Evolutionary conservation across 306 rosid genomes (phyloP), one percentile per base, ranked within the genome.

Genomic region (Lathyrus sativus): DNA sequence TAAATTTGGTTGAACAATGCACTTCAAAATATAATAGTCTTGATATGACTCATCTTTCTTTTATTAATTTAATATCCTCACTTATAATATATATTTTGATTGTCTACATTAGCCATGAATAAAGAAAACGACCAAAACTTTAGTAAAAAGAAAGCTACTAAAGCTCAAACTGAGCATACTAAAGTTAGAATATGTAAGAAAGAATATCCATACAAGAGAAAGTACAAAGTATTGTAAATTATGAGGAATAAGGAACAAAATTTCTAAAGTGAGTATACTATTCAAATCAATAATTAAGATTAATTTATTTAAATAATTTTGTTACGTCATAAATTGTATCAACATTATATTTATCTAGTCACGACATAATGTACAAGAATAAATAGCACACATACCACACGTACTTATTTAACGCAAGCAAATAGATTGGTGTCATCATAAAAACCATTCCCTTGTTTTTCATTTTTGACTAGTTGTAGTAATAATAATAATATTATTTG

Each of bases 141-240:
- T 55, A 15, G 18, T 12, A 56, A 56, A 59, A 71, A 68, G 70
- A 65, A 28, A 57, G 31, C 19, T 15, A 39, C 69, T 26, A 65
- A 64, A 71, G 77, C 51, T 59, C 9, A 70, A 65, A 43, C 57
- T 5, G 19, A 67, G 67, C 67, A 68, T 53, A 3, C 46, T 54
- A 37, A 51, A 71, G 74, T 58, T 19, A 18, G 28, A 68, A 62
- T 46, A 62, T 45, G 58, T n/a, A 11, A 24, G 31, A 49, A 37
- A 65, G 76, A 65, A 65, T 53, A 65, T 65, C 41, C 66, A 70
- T 18, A 54, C 37, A 28, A 45, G 5, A 72, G 14, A 65, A 65
- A 61, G 70, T 70, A 59, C 71, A 79, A 59, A 64, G 11, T 35
- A 61, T 61, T 71, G 33, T 63, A 60, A 60, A 33, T 60, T 17